A percentile compares a stretch with the other conserved stretches of the same genome.
These are phyloP conservation scores for Phaeotremella fagi DNA, from an alignment of 768 basidiomycete genomes.

Conservation along the genomic window DNA sequence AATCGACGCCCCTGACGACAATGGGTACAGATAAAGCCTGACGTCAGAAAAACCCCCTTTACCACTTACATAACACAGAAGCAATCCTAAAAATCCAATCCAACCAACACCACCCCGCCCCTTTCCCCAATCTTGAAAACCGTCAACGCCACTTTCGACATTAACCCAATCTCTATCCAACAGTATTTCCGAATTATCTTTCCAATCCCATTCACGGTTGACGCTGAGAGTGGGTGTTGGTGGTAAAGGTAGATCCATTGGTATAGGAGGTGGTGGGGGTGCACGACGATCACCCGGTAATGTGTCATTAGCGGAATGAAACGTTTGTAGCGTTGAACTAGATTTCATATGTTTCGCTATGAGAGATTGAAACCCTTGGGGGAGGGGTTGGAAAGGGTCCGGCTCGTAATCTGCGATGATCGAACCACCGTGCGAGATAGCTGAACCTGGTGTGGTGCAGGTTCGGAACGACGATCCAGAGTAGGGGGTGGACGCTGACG, in stretches of 20 bases:
- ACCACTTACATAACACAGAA: slow-evolving; percentile 30
- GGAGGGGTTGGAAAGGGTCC: slow-evolving; percentile 36
- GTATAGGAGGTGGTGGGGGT: slow-evolving; percentile 39
- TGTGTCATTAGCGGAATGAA: slow-evolving; percentile 15
- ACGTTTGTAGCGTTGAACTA: slow-evolving; percentile 29
- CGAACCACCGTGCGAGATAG: slow-evolving; percentile 23
- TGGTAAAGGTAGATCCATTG: slow-evolving; percentile 32
- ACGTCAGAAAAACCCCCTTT: not conserved
- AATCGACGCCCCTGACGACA: slow-evolving; percentile 8
- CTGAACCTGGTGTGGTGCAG: slow-evolving; percentile 17
- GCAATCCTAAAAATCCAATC: slow-evolving; percentile 9
- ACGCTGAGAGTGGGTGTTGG: slow-evolving; percentile 30
- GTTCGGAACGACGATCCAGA: slow-evolving; percentile 16
- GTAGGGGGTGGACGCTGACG: slow-evolving; percentile 12
- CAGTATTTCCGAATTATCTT: slow-evolving; percentile 32
- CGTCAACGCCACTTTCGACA: slow-evolving; percentile 23
- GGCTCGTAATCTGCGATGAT: slow-evolving; percentile 35
- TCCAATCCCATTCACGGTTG: slow-evolving; percentile 4
- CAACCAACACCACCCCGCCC: slow-evolving; percentile 23
- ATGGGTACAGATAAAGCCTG: slow-evolving; percentile 26
- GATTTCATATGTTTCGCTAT: slow-evolving; percentile 27
- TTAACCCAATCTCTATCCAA: slow-evolving; percentile 36
- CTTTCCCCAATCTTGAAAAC: slow-evolving; percentile 27
- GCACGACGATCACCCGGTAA: slow-evolving; percentile 12
- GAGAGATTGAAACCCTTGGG: slow-evolving; percentile 30